A percentile compares a stretch with the other conserved stretches of the same genome.
phyloP scores from a whole-genome alignment of 345 rosid species.

The Raphanus raphanistrum region DNA sequence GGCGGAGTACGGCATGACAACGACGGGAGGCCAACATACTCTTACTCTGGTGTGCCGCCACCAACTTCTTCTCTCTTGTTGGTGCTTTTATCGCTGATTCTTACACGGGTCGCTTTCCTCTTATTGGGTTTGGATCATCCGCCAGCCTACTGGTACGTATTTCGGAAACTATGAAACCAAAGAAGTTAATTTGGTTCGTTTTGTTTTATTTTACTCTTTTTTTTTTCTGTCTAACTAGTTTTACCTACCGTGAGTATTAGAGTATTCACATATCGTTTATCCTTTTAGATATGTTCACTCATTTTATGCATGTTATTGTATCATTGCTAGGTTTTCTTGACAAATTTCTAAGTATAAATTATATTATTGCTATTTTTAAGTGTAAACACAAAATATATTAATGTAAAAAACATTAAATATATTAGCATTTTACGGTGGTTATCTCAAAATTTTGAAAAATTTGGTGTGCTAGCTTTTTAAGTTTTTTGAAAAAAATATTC shows the following conservation, averaged over 20 bases:
- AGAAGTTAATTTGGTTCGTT: not conserved
- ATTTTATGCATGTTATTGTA: too few species aligned
- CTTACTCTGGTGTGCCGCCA: conserved; percentile 60
- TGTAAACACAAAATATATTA: too few species aligned
- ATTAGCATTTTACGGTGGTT: too few species aligned
- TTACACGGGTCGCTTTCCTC: conserved; percentile 54
- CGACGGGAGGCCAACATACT: conserved; percentile 43
- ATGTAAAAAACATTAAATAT: too few species aligned
- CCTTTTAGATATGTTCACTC: too few species aligned
- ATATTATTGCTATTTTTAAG: too few species aligned
- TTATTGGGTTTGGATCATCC: conserved; percentile 54
- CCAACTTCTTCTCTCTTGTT: conserved; percentile 52
- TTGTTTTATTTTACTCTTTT: not conserved
- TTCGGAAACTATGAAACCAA: not conserved
- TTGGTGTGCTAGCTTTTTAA: too few species aligned
- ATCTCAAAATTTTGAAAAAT: too few species aligned
- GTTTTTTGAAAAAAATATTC: too few species aligned
- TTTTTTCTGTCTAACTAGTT: not conserved
- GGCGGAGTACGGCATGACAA: conserved; percentile 50
- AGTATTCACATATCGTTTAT: not conserved
- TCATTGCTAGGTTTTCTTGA: too few species aligned
- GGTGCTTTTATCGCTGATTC: conserved; percentile 74
- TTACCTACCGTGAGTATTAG: not conserved
- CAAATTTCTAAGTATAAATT: too few species aligned
- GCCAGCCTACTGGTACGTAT: conserved; percentile 51